Percentiles rank a stretch among this genome's conserved stretches.
phyloP scores from a whole-genome alignment of 306 rosid species.

The Spatholobus suberectus region DNA sequence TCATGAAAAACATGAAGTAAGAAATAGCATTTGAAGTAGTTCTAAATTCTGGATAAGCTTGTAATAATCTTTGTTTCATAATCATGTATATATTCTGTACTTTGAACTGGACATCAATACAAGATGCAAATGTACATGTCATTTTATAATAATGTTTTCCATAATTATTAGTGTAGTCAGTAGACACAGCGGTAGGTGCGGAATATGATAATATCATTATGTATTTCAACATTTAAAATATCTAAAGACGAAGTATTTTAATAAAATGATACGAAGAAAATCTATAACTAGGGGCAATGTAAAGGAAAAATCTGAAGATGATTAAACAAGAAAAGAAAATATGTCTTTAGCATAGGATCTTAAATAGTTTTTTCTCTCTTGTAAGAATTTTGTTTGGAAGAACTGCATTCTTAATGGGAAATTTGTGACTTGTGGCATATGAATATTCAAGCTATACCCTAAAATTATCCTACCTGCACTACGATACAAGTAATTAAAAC shows the following conservation, averaged over 20 bases:
- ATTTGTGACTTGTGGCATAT: too few species aligned
- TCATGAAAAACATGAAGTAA: slow-evolving; percentile 16
- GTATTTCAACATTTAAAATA: neutral
- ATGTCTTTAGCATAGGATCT: neutral
- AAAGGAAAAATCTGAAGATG: neutral
- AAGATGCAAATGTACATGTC: slow-evolving; percentile 19
- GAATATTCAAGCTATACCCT: too few species aligned
- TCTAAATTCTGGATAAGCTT: slow-evolving; percentile 17
- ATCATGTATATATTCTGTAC: neutral
- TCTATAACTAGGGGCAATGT: neutral
- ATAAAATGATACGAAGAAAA: neutral
- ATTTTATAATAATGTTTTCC: slow-evolving; percentile 25
- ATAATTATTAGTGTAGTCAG: neutral
- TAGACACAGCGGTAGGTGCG: too few species aligned
- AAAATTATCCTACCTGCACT: too few species aligned
- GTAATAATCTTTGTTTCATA: slow-evolving; percentile 27
- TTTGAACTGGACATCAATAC: slow-evolving; percentile 16
- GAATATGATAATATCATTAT: neutral
- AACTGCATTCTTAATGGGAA: neutral
- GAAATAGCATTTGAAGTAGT: slow-evolving; percentile 15
- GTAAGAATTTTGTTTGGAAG: neutral
- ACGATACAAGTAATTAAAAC: too few species aligned
- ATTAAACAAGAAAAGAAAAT: neutral
- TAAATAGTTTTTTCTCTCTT: neutral
- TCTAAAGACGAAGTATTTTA: neutral